Percentiles rank a stretch among this genome's conserved stretches.
These are phyloP conservation scores for Oryza officinalis DNA, from an alignment of 176 grass and related monocot genomes.

Conservation along the genomic window DNA sequence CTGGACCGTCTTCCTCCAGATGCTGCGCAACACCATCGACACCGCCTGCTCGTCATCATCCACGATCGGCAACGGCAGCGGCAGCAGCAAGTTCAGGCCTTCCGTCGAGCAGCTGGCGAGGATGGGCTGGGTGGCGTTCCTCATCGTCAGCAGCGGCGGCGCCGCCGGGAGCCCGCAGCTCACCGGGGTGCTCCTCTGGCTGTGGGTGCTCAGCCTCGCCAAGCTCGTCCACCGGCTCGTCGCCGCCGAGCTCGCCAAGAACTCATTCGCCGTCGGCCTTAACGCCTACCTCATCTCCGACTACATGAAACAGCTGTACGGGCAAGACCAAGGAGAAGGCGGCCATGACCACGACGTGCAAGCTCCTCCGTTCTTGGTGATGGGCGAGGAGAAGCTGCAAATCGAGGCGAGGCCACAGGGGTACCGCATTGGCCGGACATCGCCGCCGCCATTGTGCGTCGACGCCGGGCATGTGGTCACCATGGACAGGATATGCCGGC, in stretches of 20 bases:
- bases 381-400: slow-evolving; percentile 49
- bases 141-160: slow-evolving; percentile 50
- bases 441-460: background rate
- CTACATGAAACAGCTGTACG: slow-evolving; percentile 53
- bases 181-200: slow-evolving; percentile 48
- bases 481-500: slow-evolving; percentile 43
- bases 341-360: background rate
- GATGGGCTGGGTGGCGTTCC: slow-evolving; percentile 58
- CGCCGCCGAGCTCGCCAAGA: slow-evolving; percentile 47
- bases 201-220: slow-evolving; percentile 54
- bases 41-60: slow-evolving; percentile 27
- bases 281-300: slow-evolving; percentile 52
- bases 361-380: slow-evolving; percentile 42
- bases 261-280: slow-evolving; percentile 53
- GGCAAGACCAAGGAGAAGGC: background rate
- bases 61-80: slow-evolving; percentile 18
- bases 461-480: slow-evolving; percentile 34
- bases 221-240: slow-evolving; percentile 56
- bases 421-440: slow-evolving; percentile 29
- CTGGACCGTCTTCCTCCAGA: slow-evolving; percentile 61
- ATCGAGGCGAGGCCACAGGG: slow-evolving; percentile 46
- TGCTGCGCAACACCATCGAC: slow-evolving; percentile 60
- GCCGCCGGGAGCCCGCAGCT: slow-evolving; percentile 38
- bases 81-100: slow-evolving; percentile 47
- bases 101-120: slow-evolving; percentile 56